Evolutionary conservation across 257 asterid species (phyloP).

Genomic region (Parsonsia alboflavescens): DNA sequence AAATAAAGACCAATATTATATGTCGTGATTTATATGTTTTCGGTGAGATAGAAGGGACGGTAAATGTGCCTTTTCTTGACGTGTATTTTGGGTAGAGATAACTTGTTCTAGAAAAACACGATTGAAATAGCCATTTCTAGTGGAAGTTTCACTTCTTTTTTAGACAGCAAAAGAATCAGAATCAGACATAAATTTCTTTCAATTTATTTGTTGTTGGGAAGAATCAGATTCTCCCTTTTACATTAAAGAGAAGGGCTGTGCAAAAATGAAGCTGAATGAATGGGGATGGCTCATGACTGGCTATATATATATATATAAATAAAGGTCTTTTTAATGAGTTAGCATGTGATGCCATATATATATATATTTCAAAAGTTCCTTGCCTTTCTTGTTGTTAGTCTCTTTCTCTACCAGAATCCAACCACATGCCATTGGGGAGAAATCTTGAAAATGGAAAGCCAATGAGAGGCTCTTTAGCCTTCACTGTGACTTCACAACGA

Average conservation of each 20-base stretch:
- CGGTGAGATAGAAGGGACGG: too few relatives aligned
- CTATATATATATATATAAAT: too few relatives aligned
- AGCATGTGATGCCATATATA: neutral
- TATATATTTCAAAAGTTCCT: neutral
- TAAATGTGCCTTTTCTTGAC: neutral
- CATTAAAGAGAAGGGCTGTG: neutral
- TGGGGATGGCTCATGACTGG: neutral
- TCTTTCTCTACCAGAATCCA: too few relatives aligned
- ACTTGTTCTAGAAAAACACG: neutral
- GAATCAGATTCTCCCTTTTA: neutral
- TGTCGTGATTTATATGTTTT: too few relatives aligned
- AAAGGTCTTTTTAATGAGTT: too few relatives aligned
- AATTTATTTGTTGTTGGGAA: neutral
- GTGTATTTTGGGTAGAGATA: neutral
- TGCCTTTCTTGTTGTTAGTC: neutral
- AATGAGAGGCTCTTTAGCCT: too few relatives aligned
- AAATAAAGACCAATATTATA: too few relatives aligned
- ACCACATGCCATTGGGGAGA: too few relatives aligned
- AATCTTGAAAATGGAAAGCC: too few relatives aligned
- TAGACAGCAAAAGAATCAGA: slow-evolving; percentile 2
- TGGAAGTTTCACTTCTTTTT: neutral
- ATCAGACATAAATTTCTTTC: neutral
- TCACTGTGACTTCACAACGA: too few relatives aligned
- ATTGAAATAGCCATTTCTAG: neutral
- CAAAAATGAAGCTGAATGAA: neutral